A percentile compares a stretch with the other conserved stretches of the same genome.
phyloP scores from a whole-genome alignment of 495 filamentous ascomycete genomes.

The Xylaria scruposa region DNA sequence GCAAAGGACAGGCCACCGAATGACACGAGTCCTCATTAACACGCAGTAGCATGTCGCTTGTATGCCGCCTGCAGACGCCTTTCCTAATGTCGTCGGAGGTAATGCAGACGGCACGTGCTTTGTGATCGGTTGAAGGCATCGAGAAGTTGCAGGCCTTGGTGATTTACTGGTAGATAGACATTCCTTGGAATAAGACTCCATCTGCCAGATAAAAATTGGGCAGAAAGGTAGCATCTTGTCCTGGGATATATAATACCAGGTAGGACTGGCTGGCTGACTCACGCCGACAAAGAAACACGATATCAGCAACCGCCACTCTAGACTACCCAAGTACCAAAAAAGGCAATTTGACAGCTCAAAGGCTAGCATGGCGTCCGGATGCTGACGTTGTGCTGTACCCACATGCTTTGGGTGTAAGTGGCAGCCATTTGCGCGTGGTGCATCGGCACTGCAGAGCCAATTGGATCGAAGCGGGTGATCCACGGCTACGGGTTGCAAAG shows the following conservation, averaged over 20 bases:
- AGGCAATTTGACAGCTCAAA: slow-evolving; percentile 21
- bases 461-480: slow-evolving; percentile 33
- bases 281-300: slow-evolving; percentile 12
- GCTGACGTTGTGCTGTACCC: slow-evolving; percentile 22
- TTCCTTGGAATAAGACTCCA: background rate
- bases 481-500: slow-evolving; percentile 39
- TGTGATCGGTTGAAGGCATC: slow-evolving; percentile 3
- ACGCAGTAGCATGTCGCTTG: background rate
- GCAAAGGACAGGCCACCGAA: background rate
- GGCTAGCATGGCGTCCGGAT: slow-evolving; percentile 12
- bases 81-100: background rate
- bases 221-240: background rate
- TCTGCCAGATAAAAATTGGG: background rate
- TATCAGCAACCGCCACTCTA: slow-evolving; percentile 14
- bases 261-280: background rate
- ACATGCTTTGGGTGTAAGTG: slow-evolving; percentile 30
- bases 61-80: slow-evolving; percentile 5
- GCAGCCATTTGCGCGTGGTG: slow-evolving; percentile 31
- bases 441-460: slow-evolving; percentile 34
- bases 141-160: background rate
- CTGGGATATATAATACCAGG: background rate
- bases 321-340: slow-evolving; percentile 16
- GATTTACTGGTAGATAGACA: background rate
- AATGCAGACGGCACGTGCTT: background rate
- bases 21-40: background rate